These are phyloP conservation scores for Pascua guehoae DNA, from an alignment of 1,284 basidiomycete genomes.

Conservation along the genomic window DNA sequence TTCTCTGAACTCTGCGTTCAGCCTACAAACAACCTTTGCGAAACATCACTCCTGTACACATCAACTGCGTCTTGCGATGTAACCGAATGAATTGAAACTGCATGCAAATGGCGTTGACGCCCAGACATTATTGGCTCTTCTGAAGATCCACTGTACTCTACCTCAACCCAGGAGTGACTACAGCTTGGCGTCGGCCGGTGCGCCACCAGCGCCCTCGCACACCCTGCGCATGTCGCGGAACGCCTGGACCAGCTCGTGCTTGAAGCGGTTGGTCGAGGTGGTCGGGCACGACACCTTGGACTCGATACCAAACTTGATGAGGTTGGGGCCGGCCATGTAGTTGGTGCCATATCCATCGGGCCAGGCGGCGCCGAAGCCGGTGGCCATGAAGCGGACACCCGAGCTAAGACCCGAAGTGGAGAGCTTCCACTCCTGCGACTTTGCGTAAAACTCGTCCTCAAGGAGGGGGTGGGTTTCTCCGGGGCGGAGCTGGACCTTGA, in stretches of 20 bases:
- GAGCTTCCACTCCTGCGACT: conserved; percentile 82
- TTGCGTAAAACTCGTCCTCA: conserved; percentile 71
- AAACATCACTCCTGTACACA: too few relatives aligned
- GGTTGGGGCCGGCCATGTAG: conserved; percentile 74
- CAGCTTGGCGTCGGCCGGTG: conserved; percentile 27
- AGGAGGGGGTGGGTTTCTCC: conserved; percentile 58
- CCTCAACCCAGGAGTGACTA: conserved; percentile 1
- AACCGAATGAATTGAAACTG: too few relatives aligned
- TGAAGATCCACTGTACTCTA: neutral
- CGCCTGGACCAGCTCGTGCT: conserved; percentile 63
- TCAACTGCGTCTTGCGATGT: too few relatives aligned
- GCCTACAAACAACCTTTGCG: too few relatives aligned
- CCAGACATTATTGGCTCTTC: neutral
- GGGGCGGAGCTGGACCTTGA: conserved; percentile 63
- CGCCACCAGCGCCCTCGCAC: conserved; percentile 50
- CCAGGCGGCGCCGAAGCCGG: conserved; percentile 78
- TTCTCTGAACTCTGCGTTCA: too few relatives aligned
- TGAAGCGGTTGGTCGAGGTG: conserved; percentile 72
- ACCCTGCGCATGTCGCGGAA: conserved; percentile 67
- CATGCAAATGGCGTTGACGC: too few relatives aligned
- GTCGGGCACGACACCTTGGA: conserved; percentile 69
- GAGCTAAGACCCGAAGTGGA: conserved; percentile 88
- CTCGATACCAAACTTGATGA: conserved; percentile 93
- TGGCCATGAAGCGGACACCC: conserved; percentile 83
- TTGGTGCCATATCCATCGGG: conserved; percentile 88